Percentiles rank a stretch among this genome's conserved stretches.
Evolutionary conservation across 345 rosid species (phyloP).

Genomic region (Leavenworthia alabamica): DNA sequence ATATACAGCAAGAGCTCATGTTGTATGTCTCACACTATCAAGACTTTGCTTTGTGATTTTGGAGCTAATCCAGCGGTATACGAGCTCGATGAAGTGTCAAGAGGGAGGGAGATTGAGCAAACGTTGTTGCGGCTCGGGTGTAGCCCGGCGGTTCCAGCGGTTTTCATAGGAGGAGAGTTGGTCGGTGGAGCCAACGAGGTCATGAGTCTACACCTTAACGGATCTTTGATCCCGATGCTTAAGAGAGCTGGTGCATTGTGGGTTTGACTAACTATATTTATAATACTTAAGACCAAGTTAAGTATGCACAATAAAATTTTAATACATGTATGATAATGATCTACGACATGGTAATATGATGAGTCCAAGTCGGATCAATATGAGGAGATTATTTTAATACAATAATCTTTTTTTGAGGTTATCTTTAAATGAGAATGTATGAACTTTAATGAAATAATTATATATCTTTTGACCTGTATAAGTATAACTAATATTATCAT

Average conservation of each 20-base stretch:
- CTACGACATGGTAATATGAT: constrained; percentile 17
- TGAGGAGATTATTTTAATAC: too few relatives aligned
- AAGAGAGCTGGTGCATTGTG: constrained; percentile 74
- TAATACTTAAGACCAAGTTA: constrained; percentile 24
- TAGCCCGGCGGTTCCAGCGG: constrained; percentile 57
- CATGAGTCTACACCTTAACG: constrained; percentile 81
- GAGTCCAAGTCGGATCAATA: neutral
- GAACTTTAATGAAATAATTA: too few relatives aligned
- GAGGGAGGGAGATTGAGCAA: constrained; percentile 74
- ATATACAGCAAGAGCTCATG: constrained; percentile 78
- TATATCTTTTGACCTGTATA: too few relatives aligned
- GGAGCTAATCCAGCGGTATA: constrained; percentile 67
- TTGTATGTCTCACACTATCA: constrained; percentile 78
- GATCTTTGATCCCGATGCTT: constrained; percentile 72
- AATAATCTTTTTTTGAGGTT: neutral
- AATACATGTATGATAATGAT: constrained; percentile 15
- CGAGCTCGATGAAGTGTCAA: constrained; percentile 62
- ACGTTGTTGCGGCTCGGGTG: constrained; percentile 63
- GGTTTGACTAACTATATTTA: constrained; percentile 38
- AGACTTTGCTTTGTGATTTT: constrained; percentile 55
- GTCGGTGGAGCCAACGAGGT: constrained; percentile 82
- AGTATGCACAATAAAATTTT: constrained; percentile 13
- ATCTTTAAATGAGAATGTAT: too few relatives aligned
- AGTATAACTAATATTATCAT: neutral
- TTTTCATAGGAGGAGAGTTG: constrained; percentile 77